Evolutionary conservation across 2,329 filamentous ascomycete genomes (phyloP).

Genomic region (Emergomyces africanus): DNA sequence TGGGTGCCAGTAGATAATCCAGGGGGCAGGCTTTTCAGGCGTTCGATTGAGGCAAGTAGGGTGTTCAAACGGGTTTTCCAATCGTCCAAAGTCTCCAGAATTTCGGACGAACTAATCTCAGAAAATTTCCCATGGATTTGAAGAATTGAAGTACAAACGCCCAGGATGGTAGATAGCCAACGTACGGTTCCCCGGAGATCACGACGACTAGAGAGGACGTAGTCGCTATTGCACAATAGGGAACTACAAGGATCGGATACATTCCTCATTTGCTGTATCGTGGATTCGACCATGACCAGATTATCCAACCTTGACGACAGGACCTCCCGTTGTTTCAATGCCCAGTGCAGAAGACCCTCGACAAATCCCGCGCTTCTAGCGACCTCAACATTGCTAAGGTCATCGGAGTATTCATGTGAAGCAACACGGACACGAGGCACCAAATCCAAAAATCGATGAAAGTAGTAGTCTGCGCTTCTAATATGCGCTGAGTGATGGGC

Average conservation of each 20-base stretch:
- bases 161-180: slow-evolving; percentile 61
- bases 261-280: slow-evolving; percentile 20
- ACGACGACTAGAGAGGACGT: slow-evolving; percentile 7
- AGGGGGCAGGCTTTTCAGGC: slow-evolving; percentile 38
- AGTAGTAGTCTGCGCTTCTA: slow-evolving; percentile 52
- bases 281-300: slow-evolving; percentile 19
- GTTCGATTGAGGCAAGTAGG: slow-evolving; percentile 31
- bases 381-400: slow-evolving; percentile 70
- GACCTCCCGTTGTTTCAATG: slow-evolving; percentile 27
- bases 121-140: slow-evolving; percentile 56
- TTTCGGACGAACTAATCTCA: slow-evolving; percentile 33
- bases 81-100: slow-evolving; percentile 35
- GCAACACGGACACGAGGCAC: slow-evolving; percentile 55
- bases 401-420: slow-evolving; percentile 63
- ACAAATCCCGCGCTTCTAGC: slow-evolving; percentile 67
- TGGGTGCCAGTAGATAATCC: slow-evolving; percentile 31
- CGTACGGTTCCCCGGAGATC: slow-evolving; percentile 20
- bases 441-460: slow-evolving; percentile 67
- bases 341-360: slow-evolving; percentile 62
- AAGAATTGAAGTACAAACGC: slow-evolving; percentile 49
- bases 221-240: slow-evolving; percentile 15
- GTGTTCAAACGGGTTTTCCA: slow-evolving; percentile 40
- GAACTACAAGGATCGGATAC: slow-evolving; percentile 18
- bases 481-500: no score
- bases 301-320: slow-evolving; percentile 22